phyloP scores from a whole-genome alignment of 331 rosid species.

The Malus hybrid region DNA sequence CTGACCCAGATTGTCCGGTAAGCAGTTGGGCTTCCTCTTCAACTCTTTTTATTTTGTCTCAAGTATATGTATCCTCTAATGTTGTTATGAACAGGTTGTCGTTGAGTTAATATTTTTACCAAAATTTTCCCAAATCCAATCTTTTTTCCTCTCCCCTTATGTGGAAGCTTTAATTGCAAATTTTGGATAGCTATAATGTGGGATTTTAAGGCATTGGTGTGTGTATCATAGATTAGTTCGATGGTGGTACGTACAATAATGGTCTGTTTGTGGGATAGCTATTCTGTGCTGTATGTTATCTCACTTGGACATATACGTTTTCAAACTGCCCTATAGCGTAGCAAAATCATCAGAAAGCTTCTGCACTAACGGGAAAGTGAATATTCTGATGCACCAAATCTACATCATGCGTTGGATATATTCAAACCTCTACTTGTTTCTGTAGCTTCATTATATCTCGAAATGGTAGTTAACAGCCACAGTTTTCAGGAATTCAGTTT shows the following conservation, averaged over 20 bases:
- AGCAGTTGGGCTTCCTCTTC: constrained; percentile 10
- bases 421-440: background rate
- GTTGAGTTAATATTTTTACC: background rate
- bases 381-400: background rate
- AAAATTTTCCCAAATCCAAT: background rate
- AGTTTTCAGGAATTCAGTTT: background rate
- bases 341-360: background rate
- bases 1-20: constrained; percentile 17
- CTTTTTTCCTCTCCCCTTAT: background rate
- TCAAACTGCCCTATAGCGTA: background rate
- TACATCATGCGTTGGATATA: background rate
- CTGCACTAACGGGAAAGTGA: background rate
- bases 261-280: background rate
- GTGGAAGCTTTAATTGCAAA: background rate
- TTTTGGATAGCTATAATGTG: background rate
- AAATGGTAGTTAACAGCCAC: background rate
- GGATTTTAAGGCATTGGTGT: background rate
- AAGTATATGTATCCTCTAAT: background rate
- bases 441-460: background rate
- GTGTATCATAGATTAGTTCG: background rate
- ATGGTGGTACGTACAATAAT: background rate
- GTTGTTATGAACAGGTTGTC: background rate
- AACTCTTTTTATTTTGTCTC: background rate
- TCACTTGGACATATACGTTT: background rate
- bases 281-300: background rate